A percentile compares a stretch with the other conserved stretches of the same genome.
Conservation (phyloP, 495 filamentous ascomycete species). For the Trichocladium antarcticum region DNA sequence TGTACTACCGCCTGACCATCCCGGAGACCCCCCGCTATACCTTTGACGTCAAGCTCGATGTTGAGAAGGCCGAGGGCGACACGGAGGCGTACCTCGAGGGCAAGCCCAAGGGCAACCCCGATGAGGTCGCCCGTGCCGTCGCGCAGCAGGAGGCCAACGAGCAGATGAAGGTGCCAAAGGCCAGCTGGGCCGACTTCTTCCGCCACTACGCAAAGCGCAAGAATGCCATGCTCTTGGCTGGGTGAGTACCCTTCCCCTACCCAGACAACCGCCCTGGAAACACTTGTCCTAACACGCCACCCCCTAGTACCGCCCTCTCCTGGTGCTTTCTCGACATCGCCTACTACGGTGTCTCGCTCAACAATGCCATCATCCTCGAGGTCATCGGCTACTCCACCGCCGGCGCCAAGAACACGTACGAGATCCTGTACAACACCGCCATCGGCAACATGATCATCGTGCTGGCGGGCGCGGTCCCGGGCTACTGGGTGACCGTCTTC, state of each 20-base stretch:
- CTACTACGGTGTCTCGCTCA: constrained; percentile 66
- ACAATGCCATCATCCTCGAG: constrained; percentile 56
- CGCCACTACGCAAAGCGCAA: constrained; percentile 54
- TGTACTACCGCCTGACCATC: constrained; percentile 83
- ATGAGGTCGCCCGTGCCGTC: constrained; percentile 47
- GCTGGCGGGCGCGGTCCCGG: constrained; percentile 63
- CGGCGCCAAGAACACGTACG: constrained; percentile 46
- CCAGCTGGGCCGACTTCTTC: constrained; percentile 55
- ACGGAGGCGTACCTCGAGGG: constrained; percentile 52
- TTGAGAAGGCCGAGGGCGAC: constrained; percentile 61
- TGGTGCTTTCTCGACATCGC: constrained; percentile 58
- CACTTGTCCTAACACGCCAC: neutral
- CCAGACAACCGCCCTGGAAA: neutral
- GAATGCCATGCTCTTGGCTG: constrained; percentile 58
- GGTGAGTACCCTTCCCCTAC: neutral
- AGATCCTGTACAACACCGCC: constrained; percentile 56
- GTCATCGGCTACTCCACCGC: constrained; percentile 56
- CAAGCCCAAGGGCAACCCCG: constrained; percentile 46
- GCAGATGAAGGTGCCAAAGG: constrained; percentile 47
- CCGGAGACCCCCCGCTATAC: constrained; percentile 66
- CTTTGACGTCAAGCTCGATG: constrained; percentile 66
- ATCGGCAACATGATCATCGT: constrained; percentile 66
- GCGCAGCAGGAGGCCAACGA: constrained; percentile 35
- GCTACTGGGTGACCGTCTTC: constrained; percentile 65
- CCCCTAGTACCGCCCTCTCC: constrained; percentile 52